Evolutionary conservation across 2,329 filamentous ascomycete species (phyloP).

Genomic region (Fusarium piperis): DNA sequence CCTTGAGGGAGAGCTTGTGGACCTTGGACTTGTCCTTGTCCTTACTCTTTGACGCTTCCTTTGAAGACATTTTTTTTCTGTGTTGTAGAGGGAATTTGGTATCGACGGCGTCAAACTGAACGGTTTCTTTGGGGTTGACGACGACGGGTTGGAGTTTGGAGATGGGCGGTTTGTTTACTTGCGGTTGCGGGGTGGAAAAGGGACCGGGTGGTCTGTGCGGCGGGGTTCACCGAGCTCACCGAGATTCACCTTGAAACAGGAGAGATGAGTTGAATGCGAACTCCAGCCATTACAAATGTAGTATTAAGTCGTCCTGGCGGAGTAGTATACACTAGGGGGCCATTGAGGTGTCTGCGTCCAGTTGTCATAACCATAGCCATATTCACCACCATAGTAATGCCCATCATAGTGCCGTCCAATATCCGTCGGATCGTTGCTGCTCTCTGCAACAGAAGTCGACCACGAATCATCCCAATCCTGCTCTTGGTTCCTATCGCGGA

Average conservation of each 20-base stretch:
- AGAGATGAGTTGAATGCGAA: not conserved
- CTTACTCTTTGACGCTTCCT: constrained; percentile 44
- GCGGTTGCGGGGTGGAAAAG: constrained; percentile 41
- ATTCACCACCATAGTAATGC: not conserved
- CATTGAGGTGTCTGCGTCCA: constrained; percentile 3
- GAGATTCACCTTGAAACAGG: constrained; percentile 20
- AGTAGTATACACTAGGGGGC: constrained; percentile 24
- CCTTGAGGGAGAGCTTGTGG: constrained; percentile 93
- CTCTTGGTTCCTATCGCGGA: not conserved
- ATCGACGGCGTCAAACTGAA: not conserved
- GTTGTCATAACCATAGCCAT: not conserved
- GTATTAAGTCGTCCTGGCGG: not conserved
- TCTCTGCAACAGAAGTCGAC: not conserved
- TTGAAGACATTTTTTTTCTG: constrained; percentile 45
- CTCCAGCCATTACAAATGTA: not conserved
- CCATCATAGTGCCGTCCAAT: not conserved
- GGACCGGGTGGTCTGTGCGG: constrained; percentile 37
- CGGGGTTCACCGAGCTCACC: constrained; percentile 38
- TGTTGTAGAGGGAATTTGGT: not conserved
- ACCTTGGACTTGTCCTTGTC: constrained; percentile 83
- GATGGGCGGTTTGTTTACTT: constrained; percentile 40
- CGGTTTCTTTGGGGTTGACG: not conserved
- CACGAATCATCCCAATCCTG: not conserved
- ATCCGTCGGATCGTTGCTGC: not conserved
- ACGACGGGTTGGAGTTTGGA: constrained; percentile 1